phyloP scores from a whole-genome alignment of 2,329 filamentous ascomycete species.

The Pestalotiopsis sp. region DNA sequence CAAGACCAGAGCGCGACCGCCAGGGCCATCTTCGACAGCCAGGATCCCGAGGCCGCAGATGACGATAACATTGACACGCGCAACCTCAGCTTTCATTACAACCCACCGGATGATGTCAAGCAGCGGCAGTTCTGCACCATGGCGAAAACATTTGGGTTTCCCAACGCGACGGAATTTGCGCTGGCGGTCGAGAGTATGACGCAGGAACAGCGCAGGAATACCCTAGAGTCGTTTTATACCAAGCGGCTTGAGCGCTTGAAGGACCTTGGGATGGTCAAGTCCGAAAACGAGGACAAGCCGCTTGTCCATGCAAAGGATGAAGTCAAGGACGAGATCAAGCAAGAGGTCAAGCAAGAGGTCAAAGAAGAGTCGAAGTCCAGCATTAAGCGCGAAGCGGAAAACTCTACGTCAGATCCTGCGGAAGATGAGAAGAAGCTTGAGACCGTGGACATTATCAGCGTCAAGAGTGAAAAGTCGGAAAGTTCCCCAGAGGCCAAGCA shows the following conservation, averaged over 20 bases:
- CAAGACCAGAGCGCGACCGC: slow-evolving; percentile 51
- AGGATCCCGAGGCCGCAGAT: slow-evolving; percentile 32
- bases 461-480: not conserved
- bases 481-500: not conserved
- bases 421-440: not conserved
- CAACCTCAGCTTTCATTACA: slow-evolving; percentile 55
- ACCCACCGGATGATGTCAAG: slow-evolving; percentile 74
- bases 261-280: slow-evolving; percentile 27
- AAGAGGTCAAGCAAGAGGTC: slow-evolving; percentile 14
- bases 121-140: slow-evolving; percentile 89
- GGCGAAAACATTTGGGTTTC: slow-evolving; percentile 78
- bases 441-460: not conserved
- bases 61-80: slow-evolving; percentile 24
- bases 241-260: slow-evolving; percentile 59
- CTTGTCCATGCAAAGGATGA: not conserved
- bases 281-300: slow-evolving; percentile 13
- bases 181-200: slow-evolving; percentile 90
- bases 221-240: slow-evolving; percentile 79
- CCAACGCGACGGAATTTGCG: slow-evolving; percentile 80
- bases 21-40: slow-evolving; percentile 55
- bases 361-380: slow-evolving; percentile 18
- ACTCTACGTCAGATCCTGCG: not conserved
- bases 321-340: not conserved
- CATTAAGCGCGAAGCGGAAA: not conserved
- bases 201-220: slow-evolving; percentile 77